Evolutionary conservation across 352 stramenopile genomes (phyloP).

Genomic region (Phytophthora pseudosyringae): DNA sequence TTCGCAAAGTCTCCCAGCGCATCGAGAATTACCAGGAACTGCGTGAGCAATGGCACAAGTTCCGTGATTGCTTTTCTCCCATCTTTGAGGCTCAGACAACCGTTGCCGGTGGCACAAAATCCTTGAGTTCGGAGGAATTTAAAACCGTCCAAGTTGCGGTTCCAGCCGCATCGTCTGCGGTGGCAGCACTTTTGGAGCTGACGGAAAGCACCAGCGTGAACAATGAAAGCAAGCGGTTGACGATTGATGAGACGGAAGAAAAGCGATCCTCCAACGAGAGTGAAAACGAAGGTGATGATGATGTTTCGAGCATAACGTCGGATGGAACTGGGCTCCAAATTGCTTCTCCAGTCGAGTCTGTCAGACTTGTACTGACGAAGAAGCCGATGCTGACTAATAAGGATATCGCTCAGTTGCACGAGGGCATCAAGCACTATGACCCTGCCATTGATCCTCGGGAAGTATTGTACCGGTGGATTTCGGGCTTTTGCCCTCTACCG

Average conservation of each 20-base stretch:
- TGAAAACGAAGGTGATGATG: background rate
- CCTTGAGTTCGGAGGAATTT: constrained; percentile 14
- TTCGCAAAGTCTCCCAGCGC: constrained; percentile 24
- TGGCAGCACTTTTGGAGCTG: constrained; percentile 27
- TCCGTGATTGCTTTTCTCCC: constrained; percentile 39
- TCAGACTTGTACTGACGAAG: constrained; percentile 11
- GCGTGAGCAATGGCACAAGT: constrained; percentile 44
- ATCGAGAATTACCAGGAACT: constrained; percentile 45
- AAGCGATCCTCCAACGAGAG: constrained; percentile 1
- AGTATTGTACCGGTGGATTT: constrained; percentile 68
- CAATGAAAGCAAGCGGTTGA: background rate
- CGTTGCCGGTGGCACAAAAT: constrained; percentile 7
- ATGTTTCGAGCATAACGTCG: background rate
- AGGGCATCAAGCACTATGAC: constrained; percentile 71
- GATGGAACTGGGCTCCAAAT: background rate
- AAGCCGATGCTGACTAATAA: constrained; percentile 30
- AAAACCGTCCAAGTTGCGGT: constrained; percentile 39
- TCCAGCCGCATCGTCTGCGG: constrained; percentile 22
- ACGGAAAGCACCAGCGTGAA: background rate
- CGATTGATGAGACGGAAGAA: constrained; percentile 8
- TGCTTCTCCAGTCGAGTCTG: constrained; percentile 7
- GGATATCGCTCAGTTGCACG: constrained; percentile 45
- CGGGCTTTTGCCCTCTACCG: constrained; percentile 54
- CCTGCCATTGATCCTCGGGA: constrained; percentile 51
- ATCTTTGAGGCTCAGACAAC: constrained; percentile 36